Evolutionary conservation across 1,284 basidiomycete genomes (phyloP), one percentile per base, ranked within the genome.

Genomic region (Agaricales sp.): DNA sequence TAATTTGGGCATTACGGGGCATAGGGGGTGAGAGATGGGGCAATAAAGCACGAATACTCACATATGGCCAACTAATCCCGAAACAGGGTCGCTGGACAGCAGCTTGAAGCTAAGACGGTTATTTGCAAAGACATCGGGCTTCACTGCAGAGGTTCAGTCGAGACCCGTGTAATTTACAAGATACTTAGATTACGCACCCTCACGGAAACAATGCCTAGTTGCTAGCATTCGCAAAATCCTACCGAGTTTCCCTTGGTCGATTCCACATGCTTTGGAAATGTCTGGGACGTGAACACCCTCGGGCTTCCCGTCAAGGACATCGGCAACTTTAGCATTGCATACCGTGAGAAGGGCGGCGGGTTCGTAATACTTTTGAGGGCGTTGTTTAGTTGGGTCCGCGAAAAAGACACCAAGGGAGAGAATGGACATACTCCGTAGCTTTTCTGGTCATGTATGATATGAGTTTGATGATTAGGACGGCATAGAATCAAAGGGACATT

Each of bases 31-130:
- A n/a, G 30, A 37, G 16, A 37, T 11, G 16, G 16, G 30, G 30
- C 16, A 11, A 43, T 6, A 43, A 18, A 18, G 21, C 21, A 30
- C 26, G 26, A 30, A 14, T 11, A 22, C 16, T 8, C 16, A 43
- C 39, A 22, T 43, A 18, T 43, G 39, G 21, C 39, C 39, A 43
- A 43, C 39, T 11, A 18, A 18, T 11, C 16, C n/a, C 6, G 39
- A 16, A 16, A 43, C 39, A 11, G 39, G 16, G n/a, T 43, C 39
- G 6, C 18, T 16, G 21, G 16, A 18, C 6, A 16, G 39, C 16
- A 43, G 39, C 39, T 43, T 43, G 39, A 18, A 8, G 18, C 39
- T 43, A 11, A 43, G 21, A 43, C 39, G 39, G 21, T 43, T 43
- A 16, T 43, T 43, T 8, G 39, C 39, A 22, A 43, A 43, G 8